A percentile compares a stretch with the other conserved stretches of the same genome.
phyloP scores from a whole-genome alignment of 257 asterid genomes.

The Leptodermis oblonga region DNA sequence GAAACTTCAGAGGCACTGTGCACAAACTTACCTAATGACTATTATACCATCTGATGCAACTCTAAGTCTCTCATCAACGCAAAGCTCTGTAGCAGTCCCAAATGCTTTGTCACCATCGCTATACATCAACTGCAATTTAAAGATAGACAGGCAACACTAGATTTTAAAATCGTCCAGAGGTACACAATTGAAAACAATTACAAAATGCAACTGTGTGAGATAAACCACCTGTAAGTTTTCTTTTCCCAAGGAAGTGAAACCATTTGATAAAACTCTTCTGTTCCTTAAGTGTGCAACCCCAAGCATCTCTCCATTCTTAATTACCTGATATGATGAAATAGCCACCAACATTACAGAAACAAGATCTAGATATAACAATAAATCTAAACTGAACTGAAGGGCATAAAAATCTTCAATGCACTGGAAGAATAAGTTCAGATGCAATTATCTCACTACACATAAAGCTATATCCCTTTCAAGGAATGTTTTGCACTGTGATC shows the following conservation, averaged over 20 bases:
- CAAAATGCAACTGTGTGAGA: not conserved
- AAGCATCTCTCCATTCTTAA: constrained; percentile 98
- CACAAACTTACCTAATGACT: constrained; percentile 59
- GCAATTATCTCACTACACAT: not conserved
- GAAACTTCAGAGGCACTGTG: constrained; percentile 14
- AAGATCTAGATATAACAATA: not conserved
- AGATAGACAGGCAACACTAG: constrained; percentile 22
- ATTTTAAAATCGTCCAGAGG: not conserved
- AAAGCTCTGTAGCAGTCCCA: constrained; percentile 84
- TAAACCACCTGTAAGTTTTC: constrained; percentile 77
- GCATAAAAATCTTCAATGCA: not conserved
- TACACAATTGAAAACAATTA: not conserved
- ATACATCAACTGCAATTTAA: constrained; percentile 76
- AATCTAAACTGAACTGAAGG: not conserved
- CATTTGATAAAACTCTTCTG: constrained; percentile 89
- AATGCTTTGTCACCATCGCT: constrained; percentile 99
- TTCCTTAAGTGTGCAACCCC: constrained; percentile 96
- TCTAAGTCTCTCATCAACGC: constrained; percentile 86
- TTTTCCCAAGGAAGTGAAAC: constrained; percentile 81
- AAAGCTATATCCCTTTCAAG: not conserved
- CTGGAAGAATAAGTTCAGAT: not conserved
- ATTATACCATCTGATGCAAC: constrained; percentile 95
- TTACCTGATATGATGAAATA: constrained; percentile 52
- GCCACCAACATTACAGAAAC: not conserved
- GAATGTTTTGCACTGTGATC: not conserved